Evolutionary conservation across 495 filamentous ascomycete species (phyloP).

Genomic region (Xylaria longipes): DNA sequence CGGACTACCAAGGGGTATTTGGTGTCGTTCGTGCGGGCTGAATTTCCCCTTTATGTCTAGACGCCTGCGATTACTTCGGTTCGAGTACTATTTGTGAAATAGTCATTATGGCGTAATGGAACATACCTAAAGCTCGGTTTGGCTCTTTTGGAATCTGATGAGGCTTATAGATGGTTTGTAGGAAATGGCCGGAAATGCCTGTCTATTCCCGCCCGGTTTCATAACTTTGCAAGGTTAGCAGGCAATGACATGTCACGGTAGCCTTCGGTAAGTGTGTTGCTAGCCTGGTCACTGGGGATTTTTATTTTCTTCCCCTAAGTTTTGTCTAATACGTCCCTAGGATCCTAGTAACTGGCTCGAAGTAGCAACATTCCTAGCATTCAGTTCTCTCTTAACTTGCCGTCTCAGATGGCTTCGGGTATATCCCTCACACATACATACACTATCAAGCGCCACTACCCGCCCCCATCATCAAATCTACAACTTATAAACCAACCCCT

Average conservation of each 20-base stretch:
- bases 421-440: too few relatives aligned
- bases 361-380: too few relatives aligned
- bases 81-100: neutral
- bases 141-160: neutral
- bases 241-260: neutral
- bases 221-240: neutral
- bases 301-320: too few relatives aligned
- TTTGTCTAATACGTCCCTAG: neutral
- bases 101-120: neutral
- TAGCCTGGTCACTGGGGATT: neutral
- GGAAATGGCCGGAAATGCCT: neutral
- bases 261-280: neutral
- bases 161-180: neutral
- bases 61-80: too few relatives aligned
- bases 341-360: neutral
- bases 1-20: neutral
- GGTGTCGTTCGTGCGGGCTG: neutral
- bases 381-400: too few relatives aligned
- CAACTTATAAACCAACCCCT: constrained; percentile 52
- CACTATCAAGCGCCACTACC: too few relatives aligned
- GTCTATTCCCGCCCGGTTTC: neutral
- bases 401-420: too few relatives aligned
- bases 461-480: neutral
- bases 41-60: neutral
- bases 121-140: neutral